Base-by-base conservation (phyloP, 495 filamentous ascomycete species). In the Aspergillus coremiiformis region DNA sequence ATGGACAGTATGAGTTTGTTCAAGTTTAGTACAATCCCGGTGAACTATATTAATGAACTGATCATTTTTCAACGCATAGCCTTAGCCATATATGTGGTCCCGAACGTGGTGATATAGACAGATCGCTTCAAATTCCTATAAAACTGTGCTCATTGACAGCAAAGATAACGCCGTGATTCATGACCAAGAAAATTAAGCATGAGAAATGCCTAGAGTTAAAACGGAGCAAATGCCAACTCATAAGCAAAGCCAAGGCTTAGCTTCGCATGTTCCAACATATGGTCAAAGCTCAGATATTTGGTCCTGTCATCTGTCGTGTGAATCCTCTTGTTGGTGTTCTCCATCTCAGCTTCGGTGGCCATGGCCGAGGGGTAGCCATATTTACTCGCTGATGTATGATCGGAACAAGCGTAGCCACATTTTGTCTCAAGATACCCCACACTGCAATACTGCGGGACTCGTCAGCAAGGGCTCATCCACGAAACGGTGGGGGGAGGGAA, bases 191-290 rank as follows among this genome's bases (percentile, higher is more conserved):
- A 3, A 21, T 15, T 41, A 2, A 41, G 37, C 15, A 41, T 17
- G 2, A 21, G n/a, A 27, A 44, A 33, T 21, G 48, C 41, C 39
- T 17, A n/a, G n/a, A 12, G 5, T 68, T 39, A 73, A 44, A 75
- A 67, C 19, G 66, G 51, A 9, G 68, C 68, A 59, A 71, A 76
- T 10, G 70, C 90, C 54, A 96, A 68, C 76, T 99, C 93, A 62
- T 94, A 95, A 12, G 83, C 90, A 60, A 97, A 81, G 1, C 84
- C 88, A 46, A 97, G 72, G 21, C 89, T 96, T 79, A 99, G 76
- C 67, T 85, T 86, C 1, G 90, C 93, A 67, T 99, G 93, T 72
- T 99, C 87, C 48, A 95, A 76, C 93, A 99, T 99, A 67, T 99
- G 93, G 63, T 94, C 87, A 63, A 96, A 97, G 63, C 84, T 90